Evolutionary conservation across 2,329 filamentous ascomycete species (phyloP), one percentile per base, ranked within the genome.

Genomic region (Fusarium sacchari): DNA sequence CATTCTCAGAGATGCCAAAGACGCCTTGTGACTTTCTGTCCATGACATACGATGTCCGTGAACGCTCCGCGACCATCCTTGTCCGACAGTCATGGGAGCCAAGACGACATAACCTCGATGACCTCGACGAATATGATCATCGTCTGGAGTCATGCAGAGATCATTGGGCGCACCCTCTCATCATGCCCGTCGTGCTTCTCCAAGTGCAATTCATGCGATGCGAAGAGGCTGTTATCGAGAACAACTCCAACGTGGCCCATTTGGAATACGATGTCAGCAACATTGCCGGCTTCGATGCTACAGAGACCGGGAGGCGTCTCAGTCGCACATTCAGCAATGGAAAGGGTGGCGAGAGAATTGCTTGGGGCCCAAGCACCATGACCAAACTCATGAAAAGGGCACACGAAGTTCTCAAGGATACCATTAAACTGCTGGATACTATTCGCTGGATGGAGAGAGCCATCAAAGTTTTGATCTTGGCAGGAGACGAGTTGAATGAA

Each of bases 371-470:
- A 6, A 84, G 84, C 74, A 84, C 84, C 52, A 85, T 84, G 66
- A 85, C 85, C 7, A 82, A 84, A 55, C 80, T 86, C 24, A 86
- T 86, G 84, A 86, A 86, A 74, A 81, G 83, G 55, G 84, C 84
- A 0, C 84, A 86, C 40, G 84, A 85, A 44, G 84, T 85, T 3
- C 76, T 86, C 30, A 85, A 85, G 61, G 82, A 82, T 18, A 83
- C 83, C 3, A 85, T 86, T 57, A 83, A 85, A 61, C 76, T 86
- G 14, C 79, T 86, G 2, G 84, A 86, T 53, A 86, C 84, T 3
- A 80, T 86, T 37, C 77, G 83, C 28, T 86, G 84, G 84, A 85
- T 86, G 82, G 84, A 86, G 69, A 81, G 84, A 13, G 84, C 83
- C 4, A 76, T 86, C 39, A 84, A 84, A 69, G 78, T 86, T 22